Evolutionary conservation across 768 basidiomycete species (phyloP).

Genomic region (Leucogyrophana mollusca): DNA sequence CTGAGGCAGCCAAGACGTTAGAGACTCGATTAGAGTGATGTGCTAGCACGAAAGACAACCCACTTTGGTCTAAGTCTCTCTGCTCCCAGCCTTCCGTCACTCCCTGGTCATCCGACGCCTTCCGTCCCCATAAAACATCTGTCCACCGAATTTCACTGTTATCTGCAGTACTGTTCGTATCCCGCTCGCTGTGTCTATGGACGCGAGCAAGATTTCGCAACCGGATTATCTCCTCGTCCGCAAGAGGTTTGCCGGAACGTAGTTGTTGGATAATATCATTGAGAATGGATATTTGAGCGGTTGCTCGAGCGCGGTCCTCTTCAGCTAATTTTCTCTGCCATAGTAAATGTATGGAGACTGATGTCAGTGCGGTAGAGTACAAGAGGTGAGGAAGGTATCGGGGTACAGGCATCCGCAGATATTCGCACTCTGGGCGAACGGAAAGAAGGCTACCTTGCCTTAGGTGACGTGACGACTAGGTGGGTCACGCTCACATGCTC

Average conservation of each 20-base stretch:
- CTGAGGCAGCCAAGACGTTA: not conserved
- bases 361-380: slow-evolving; percentile 64
- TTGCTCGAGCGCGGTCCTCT: slow-evolving; percentile 52
- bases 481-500: too few species aligned
- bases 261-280: slow-evolving; percentile 56
- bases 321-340: slow-evolving; percentile 46
- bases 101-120: slow-evolving; percentile 7
- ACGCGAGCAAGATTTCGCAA: slow-evolving; percentile 52
- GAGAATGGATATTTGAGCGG: slow-evolving; percentile 63
- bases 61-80: slow-evolving; percentile 39
- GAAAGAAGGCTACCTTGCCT: too few species aligned
- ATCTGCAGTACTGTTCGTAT: not conserved
- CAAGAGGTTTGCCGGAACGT: slow-evolving; percentile 42
- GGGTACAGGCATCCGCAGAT: slow-evolving; percentile 20
- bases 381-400: slow-evolving; percentile 63
- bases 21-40: not conserved
- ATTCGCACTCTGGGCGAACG: too few species aligned
- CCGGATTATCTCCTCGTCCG: slow-evolving; percentile 50
- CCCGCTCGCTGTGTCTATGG: slow-evolving; percentile 20
- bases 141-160: slow-evolving; percentile 43
- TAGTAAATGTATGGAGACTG: slow-evolving; percentile 66
- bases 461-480: too few species aligned
- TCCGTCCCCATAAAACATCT: slow-evolving; percentile 48
- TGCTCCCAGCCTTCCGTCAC: slow-evolving; percentile 35
- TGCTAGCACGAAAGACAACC: slow-evolving; percentile 10